Evolutionary conservation across 2,329 filamentous ascomycete genomes (phyloP).

Genomic region (Botrytis byssoidea): DNA sequence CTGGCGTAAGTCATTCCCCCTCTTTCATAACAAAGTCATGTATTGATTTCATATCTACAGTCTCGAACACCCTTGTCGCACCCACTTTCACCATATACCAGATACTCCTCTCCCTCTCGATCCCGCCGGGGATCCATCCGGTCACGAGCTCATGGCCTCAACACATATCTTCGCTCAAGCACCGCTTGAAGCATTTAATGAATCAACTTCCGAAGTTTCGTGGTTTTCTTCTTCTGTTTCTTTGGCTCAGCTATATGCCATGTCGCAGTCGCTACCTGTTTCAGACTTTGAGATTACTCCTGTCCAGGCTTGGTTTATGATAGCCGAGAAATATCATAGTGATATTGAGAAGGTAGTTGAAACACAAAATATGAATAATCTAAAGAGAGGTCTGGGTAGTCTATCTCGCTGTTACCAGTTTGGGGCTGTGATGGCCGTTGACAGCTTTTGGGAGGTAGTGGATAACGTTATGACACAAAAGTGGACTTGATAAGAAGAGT

Average conservation of each 20-base stretch:
- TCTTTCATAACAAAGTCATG: neutral
- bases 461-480: constrained; percentile 21
- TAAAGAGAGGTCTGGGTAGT: constrained; percentile 29
- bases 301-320: constrained; percentile 37
- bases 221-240: constrained; percentile 22
- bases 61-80: constrained; percentile 19
- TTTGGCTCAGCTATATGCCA: constrained; percentile 26
- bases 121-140: constrained; percentile 21
- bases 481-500: neutral
- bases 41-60: neutral
- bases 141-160: constrained; percentile 36
- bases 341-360: constrained; percentile 20
- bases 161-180: constrained; percentile 31
- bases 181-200: constrained; percentile 22
- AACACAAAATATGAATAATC: constrained; percentile 17
- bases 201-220: neutral
- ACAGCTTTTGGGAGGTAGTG: constrained; percentile 32
- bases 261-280: constrained; percentile 29
- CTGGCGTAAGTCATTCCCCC: constrained; percentile 31
- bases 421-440: constrained; percentile 35
- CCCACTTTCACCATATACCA: constrained; percentile 7
- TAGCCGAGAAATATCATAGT: constrained; percentile 24
- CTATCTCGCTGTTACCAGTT: constrained; percentile 34
- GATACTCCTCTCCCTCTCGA: constrained; percentile 18
- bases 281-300: constrained; percentile 36